Evolutionary conservation across 345 rosid species (phyloP), one percentile per base, ranked within the genome.

Genomic region (Viola odorata): DNA sequence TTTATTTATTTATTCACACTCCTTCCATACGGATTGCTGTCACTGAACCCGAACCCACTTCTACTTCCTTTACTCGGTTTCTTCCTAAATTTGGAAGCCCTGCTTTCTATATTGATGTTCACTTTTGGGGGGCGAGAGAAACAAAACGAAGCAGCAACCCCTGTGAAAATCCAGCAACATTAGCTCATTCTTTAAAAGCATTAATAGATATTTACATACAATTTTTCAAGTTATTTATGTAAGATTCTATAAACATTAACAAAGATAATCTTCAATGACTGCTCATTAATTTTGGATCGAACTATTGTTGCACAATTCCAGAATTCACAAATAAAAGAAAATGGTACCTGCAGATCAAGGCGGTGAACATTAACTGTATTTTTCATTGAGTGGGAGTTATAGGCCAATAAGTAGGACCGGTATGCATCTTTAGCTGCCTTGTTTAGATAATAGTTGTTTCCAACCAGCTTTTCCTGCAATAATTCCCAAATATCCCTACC

Each of bases 381-480:
- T 75, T 95, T 91, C 85, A 88, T 82, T 3, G 95, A 83, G 72
- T 95, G 97, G n/a, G 96, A 94, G 73, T 94, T 91, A 69, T 94
- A 94, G 5, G 99, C 91, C 69, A 88, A 68, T 37, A 88, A 86
- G 73, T 94, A 94, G 23, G 96, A 90, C 37, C 96, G 62, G 67
- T 94, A 91, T 3, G 99, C 99, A n/a, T 88, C 97, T 78, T 85
- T 91, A 60, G 99, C 99, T 7, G 88, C 81, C 79, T 74, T 83
- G 82, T 95, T 95, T 70, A 88, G 63, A 73, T 78, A 77, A 62
- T 83, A 91, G 78, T 82, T 82, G 53, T 81, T 83, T 8, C 62
- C 81, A 50, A 91, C 96, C 72, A 86, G 58, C 68, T 86, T 88
- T 80, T 86, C 99, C 97, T 91, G 91, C 74, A 80, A 55, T 41